phyloP scores from a whole-genome alignment of 2,329 filamentous ascomycete genomes.

The Diaporthe caulivora region DNA sequence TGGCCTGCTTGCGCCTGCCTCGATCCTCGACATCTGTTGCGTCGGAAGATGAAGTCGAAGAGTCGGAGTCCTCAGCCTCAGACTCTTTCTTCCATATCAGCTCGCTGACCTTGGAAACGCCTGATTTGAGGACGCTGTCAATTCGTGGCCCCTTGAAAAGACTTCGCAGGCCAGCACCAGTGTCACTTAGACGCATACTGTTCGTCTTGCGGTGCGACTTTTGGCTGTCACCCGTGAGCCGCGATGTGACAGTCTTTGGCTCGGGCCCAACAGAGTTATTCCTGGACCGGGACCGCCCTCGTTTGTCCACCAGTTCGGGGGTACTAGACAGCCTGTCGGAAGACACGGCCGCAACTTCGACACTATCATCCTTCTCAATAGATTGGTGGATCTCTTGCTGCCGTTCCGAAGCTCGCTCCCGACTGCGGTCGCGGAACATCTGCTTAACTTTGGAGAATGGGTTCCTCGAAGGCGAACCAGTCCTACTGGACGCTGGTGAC shows the following conservation, averaged over 20 bases:
- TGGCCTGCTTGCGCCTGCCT: slow-evolving; percentile 51
- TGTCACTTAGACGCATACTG: slow-evolving; percentile 61
- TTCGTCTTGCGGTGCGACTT: slow-evolving; percentile 62
- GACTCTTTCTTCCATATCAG: slow-evolving; percentile 68
- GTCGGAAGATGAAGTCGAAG: slow-evolving; percentile 58
- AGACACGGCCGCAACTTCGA: slow-evolving; percentile 2
- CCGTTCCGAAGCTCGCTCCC: slow-evolving; percentile 55
- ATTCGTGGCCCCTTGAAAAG: slow-evolving; percentile 84
- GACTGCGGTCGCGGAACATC: slow-evolving; percentile 67
- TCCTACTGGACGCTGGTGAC: slow-evolving; percentile 72
- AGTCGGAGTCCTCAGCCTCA: slow-evolving; percentile 47
- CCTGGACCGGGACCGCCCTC: slow-evolving; percentile 45
- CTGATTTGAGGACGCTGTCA: slow-evolving; percentile 75
- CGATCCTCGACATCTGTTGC: slow-evolving; percentile 62
- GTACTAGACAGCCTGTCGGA: slow-evolving; percentile 26
- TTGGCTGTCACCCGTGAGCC: slow-evolving; percentile 58
- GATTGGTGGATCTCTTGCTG: slow-evolving; percentile 40
- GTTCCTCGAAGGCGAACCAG: slow-evolving; percentile 72
- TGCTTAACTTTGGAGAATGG: slow-evolving; percentile 67
- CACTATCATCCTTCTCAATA: slow-evolving; percentile 50
- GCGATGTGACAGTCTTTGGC: slow-evolving; percentile 51
- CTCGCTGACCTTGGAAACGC: slow-evolving; percentile 69
- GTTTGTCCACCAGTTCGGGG: slow-evolving; percentile 44
- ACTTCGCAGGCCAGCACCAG: slow-evolving; percentile 70
- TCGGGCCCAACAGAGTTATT: slow-evolving; percentile 54